Base-by-base conservation (phyloP, 2,329 filamentous ascomycete species). In the Scedosporium aurantiacum region DNA sequence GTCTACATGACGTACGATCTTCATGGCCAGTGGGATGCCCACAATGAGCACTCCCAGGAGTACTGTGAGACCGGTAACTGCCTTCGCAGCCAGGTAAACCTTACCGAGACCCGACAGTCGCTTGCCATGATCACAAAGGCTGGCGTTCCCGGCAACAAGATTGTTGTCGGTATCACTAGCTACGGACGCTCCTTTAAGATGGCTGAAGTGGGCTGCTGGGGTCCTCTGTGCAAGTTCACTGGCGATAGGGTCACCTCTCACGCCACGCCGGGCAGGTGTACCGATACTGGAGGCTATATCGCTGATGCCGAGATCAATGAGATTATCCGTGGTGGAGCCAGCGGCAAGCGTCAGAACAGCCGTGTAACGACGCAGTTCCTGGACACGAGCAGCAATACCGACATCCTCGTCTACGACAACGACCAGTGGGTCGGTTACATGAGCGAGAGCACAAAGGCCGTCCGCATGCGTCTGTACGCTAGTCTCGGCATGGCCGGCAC, bases 1-100 rank as follows among this genome's bases (percentile, higher is more conserved):
- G 65, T 74, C 14, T 73, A 67, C 37, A 74, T 74, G 69, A 71
- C 71, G 2, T 74, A 73, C 14, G 71, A 74, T 54, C 62, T 73
- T 0, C 71, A 73, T 18, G 71, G 72, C 3, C 67, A 71, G 61
- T 72, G 68, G 75, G 60, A 61, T 57, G 16, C 5, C 12, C 25
- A 21, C 4, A 61, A 47, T 27, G 75, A 73, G 16, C 73, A 74
- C 1, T 73, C 74, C 1, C 68, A 70, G 59, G 67, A 60, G 2
- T 68, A 66, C 4, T 74, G 71, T 56, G 61, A 54, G 0, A 60
- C 59, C 0, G 73, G 73, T 5, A 72, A 70, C 52, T 75, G 72
- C 60, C 67, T 76, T 0, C 67, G 72, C 4, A 67, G 64, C n/a
- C 67, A 74, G 41, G 66, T 75, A 60, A 76, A 75, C 62, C 25